Evolutionary conservation across 306 rosid genomes (phyloP), one percentile per base, ranked within the genome.

Genomic region (Lupinus albus): DNA sequence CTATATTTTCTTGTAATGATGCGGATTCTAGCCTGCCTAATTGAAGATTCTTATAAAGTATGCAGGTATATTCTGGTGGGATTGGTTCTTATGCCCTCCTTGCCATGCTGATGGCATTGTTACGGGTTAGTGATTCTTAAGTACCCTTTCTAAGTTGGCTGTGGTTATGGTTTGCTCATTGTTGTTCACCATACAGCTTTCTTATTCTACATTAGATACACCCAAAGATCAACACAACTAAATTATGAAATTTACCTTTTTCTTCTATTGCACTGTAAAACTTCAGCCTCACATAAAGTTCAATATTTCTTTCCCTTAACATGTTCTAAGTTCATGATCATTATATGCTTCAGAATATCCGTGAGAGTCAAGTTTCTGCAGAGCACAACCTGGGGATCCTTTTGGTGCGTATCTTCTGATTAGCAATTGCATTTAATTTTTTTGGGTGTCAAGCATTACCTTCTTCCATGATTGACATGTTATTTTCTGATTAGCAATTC

Each of bases 11-110:
- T 65, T 20, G 51, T 42, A 67, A 67, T 55, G 35, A 53, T 62
- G 52, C 62, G 9, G 49, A 38, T 11, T 67, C 62, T 42, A 35
- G 54, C 58, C 66, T 73, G 4, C 67, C 78, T 73, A 68, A 80
- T 78, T 71, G 68, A 66, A 62, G 48, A 67, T 76, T 85, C 65
- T 42, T 78, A 51, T 75, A 6, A 76, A 67, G 62, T 61, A 60
- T 82, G 82, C 80, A 93, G 97, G 99, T 93, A 41, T 93, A 86
- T 85, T 84, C 96, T 79, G 99, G 99, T 36, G 99, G 99, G 74
- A 67, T 93, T 75, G 94, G 99, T 72, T 90, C 97, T 18, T 93
- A 90, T 80, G 96, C 99, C 2, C 96, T 93, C 66, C 97, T 93
- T 70, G 55, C 94, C 50, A 93, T 93, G 97, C 80, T 93, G 58